Conservation (phyloP, 495 filamentous ascomycete species). For the Penicillium flavigenum region DNA sequence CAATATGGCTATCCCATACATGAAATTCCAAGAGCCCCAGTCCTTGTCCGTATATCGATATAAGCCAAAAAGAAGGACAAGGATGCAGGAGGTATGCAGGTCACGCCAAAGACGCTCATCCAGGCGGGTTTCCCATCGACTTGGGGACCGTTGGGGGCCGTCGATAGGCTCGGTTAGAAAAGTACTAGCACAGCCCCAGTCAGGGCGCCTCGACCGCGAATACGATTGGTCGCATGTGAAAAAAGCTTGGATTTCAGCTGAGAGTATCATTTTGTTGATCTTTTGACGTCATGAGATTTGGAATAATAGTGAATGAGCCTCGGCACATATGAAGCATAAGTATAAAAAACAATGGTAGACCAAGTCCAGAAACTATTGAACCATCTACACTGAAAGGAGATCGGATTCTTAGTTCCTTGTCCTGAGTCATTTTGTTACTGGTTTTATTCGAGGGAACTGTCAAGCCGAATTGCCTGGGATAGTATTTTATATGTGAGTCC, state of each 20-base stretch:
- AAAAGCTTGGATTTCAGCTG: conserved; percentile 7
- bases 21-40: not conserved
- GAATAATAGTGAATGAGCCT: not conserved
- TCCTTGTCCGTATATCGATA: not conserved
- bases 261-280: not conserved
- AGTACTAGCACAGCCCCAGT: conserved; percentile 7
- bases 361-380: not conserved
- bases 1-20: not conserved
- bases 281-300: conserved; percentile 2
- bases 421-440: too few relatives aligned
- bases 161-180: not conserved
- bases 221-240: not conserved
- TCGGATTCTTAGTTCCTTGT: too few relatives aligned
- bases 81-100: conserved; percentile 10
- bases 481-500: not conserved
- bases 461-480: too few relatives aligned
- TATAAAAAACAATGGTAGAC: not conserved
- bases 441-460: too few relatives aligned
- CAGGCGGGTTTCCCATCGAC: not conserved
- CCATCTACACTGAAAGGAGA: not conserved
- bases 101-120: not conserved
- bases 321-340: not conserved
- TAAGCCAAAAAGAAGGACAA: not conserved
- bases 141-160: not conserved
- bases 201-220: not conserved